Base-by-base conservation (phyloP, 2,329 filamentous ascomycete genomes). In the Alternaria angustiovoidea region DNA sequence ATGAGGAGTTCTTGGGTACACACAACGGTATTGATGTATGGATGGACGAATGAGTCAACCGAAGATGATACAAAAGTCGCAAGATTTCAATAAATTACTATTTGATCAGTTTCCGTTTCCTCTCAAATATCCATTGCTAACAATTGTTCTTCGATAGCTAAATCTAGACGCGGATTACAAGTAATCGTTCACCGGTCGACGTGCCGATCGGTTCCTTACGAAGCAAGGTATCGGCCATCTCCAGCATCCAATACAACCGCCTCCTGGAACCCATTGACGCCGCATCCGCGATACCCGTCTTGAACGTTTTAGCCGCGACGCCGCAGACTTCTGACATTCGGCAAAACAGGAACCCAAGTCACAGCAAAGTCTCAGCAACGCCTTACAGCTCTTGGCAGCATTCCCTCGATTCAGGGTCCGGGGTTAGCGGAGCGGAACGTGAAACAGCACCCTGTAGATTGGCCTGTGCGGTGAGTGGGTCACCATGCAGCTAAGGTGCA, bases 301-400 rank as follows among this genome's bases (percentile, higher is more conserved):
- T 20, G 11, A 49, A 52, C 24, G 58, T 44, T 30, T 41, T 22
- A 51, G 22, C 16, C 48, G 24, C 18, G 14, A 24, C 30, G 38
- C 41, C 28, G 26, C 30, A 14, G 32, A 36, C 32, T 14, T 36
- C 5, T 14, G 32, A 54, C 24, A 14, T 38, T 9, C 14, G 32
- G n/a, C 36, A 20, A 44, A 38, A 7, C 1, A n/a, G 36, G 4
- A 38, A 30, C 4, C 30, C 60, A 68, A 68, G 69, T 65, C 59
- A 57, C 63, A 66, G 22, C n/a, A 49, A 59, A 53, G 68, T 72
- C 68, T 70, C 66, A 65, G 61, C 54, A 55, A 56, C 55, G 54
- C 54, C 54, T 63, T 69, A 44, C 16, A 16, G 9, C 7, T 44
- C 68, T 72, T 68, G 68, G 65, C 68, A 28, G 47, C n/a, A n/a